phyloP scores from a whole-genome alignment of 2,329 filamentous ascomycete species.

The Ophiostoma sp. region DNA sequence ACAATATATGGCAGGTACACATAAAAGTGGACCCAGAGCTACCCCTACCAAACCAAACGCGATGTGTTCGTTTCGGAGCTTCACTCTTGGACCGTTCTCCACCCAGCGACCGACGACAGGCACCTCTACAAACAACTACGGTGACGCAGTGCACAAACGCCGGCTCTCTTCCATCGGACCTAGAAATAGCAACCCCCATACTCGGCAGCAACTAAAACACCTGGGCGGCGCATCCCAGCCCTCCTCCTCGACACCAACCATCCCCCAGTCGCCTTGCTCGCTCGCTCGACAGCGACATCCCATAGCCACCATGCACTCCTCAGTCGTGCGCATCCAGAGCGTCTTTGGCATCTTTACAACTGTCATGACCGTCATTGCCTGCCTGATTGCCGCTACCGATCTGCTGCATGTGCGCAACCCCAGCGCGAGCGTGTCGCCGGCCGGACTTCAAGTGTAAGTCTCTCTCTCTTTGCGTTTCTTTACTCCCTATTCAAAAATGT shows the following conservation, averaged over 20 bases:
- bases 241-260: neutral
- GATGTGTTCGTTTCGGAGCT: slow-evolving; percentile 19
- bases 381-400: slow-evolving; percentile 75
- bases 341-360: slow-evolving; percentile 98
- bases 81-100: neutral
- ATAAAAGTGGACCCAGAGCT: slow-evolving; percentile 19
- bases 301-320: slow-evolving; percentile 69
- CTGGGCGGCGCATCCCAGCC: neutral
- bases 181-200: neutral
- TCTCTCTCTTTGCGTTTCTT: neutral
- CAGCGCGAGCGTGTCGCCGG: slow-evolving; percentile 54
- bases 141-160: neutral
- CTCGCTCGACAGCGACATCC: neutral
- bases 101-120: neutral
- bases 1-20: neutral
- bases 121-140: neutral
- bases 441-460: slow-evolving; percentile 78
- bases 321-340: slow-evolving; percentile 78
- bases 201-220: neutral
- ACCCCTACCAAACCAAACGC: slow-evolving; percentile 11
- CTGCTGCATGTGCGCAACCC: slow-evolving; percentile 65
- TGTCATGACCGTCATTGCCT: slow-evolving; percentile 75
- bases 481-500: neutral
- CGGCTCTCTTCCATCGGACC: neutral
- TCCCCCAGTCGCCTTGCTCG: neutral